phyloP scores from a whole-genome alignment of 768 basidiomycete genomes.

The Russula abietina region DNA sequence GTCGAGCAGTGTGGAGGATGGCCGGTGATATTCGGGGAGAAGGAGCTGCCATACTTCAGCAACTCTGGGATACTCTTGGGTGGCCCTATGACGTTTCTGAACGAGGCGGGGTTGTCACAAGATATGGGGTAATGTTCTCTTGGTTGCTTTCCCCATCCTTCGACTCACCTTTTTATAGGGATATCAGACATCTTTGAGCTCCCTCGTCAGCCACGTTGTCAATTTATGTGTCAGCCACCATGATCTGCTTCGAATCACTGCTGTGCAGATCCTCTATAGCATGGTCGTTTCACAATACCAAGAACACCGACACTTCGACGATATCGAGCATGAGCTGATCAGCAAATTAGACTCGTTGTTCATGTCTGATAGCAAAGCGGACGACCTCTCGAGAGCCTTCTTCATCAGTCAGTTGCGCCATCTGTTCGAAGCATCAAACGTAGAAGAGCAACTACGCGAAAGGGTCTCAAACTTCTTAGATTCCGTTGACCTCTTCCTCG shows the following conservation, averaged over 20 bases:
- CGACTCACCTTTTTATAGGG: slow-evolving; percentile 43
- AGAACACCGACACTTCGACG: slow-evolving; percentile 75
- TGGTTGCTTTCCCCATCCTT: neutral
- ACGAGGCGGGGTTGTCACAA: slow-evolving; percentile 47
- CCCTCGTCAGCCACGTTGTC: slow-evolving; percentile 84
- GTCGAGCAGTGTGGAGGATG: slow-evolving; percentile 92
- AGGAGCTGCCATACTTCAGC: slow-evolving; percentile 72
- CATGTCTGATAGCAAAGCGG: slow-evolving; percentile 88
- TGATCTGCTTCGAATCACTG: slow-evolving; percentile 83
- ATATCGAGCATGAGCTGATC: slow-evolving; percentile 89
- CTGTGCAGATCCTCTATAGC: slow-evolving; percentile 87
- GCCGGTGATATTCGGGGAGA: slow-evolving; percentile 93
- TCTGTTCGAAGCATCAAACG: slow-evolving; percentile 79
- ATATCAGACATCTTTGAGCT: slow-evolving; percentile 76
- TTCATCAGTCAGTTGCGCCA: slow-evolving; percentile 87
- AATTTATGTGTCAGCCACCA: slow-evolving; percentile 93
- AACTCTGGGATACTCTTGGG: slow-evolving; percentile 81
- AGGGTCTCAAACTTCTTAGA: slow-evolving; percentile 79
- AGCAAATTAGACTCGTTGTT: slow-evolving; percentile 86
- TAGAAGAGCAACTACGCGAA: slow-evolving; percentile 72
- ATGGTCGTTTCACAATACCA: slow-evolving; percentile 95
- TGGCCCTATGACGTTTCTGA: slow-evolving; percentile 58
- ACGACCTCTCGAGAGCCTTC: slow-evolving; percentile 86
- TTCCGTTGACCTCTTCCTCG: slow-evolving; percentile 88
- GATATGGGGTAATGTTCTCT: slow-evolving; percentile 57